These are phyloP conservation scores for Neurospora sp. DNA, from an alignment of 495 filamentous ascomycete species.

Conservation along the genomic window DNA sequence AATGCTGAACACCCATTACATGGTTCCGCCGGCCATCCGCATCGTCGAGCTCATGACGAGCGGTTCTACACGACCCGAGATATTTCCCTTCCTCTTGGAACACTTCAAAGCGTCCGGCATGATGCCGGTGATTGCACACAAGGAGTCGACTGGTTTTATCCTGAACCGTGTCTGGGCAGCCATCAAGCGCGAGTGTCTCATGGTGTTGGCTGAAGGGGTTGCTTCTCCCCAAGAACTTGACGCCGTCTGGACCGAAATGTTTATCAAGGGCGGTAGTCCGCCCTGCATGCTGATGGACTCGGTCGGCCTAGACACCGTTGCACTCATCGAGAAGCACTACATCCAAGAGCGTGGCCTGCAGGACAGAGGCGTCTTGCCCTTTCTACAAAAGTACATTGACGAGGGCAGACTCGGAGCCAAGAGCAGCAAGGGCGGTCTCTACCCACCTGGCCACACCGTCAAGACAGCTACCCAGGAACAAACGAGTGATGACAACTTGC, in stretches of 20 bases:
- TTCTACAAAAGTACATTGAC: constrained; percentile 29
- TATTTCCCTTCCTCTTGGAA: constrained; percentile 28
- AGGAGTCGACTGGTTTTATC: constrained; percentile 41
- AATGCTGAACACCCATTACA: constrained; percentile 38
- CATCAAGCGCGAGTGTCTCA: constrained; percentile 42
- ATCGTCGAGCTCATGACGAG: constrained; percentile 43
- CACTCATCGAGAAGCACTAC: constrained; percentile 29
- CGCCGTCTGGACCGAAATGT: constrained; percentile 31
- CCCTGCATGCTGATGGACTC: constrained; percentile 19
- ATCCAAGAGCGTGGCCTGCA: constrained; percentile 34
- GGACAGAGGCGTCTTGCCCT: constrained; percentile 24
- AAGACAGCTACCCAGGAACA: constrained; percentile 9
- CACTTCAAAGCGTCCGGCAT: constrained; percentile 28
- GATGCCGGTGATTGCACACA: constrained; percentile 21
- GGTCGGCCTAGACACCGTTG: constrained; percentile 44
- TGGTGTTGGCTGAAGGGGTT: constrained; percentile 42
- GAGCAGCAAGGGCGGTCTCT: constrained; percentile 19
- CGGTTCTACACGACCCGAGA: constrained; percentile 27
- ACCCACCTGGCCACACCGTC: constrained; percentile 14
- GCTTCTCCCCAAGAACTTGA: constrained; percentile 39
- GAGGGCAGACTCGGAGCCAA: constrained; percentile 28
- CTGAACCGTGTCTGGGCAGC: constrained; percentile 46
- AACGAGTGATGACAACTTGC: constrained; percentile 10
- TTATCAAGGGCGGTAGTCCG: constrained; percentile 8
- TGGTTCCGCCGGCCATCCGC: constrained; percentile 34